Base-by-base conservation (phyloP, 2,329 filamentous ascomycete species). In the Diaporthe velutina region DNA sequence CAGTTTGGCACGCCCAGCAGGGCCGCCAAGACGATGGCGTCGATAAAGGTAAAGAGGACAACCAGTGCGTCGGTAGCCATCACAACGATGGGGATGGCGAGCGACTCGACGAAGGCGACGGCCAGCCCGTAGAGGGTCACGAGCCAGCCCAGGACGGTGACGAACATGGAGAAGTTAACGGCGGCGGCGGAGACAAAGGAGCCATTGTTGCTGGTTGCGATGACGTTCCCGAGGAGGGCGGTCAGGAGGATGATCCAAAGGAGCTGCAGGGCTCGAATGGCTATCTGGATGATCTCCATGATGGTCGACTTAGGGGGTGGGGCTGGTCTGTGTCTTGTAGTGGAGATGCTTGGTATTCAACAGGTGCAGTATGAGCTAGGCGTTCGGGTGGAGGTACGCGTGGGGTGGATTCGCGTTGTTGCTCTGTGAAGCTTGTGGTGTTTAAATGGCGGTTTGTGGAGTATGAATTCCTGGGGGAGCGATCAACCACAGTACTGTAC, bases 1-100 rank as follows among this genome's bases (percentile, higher is more conserved):
- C 94, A 96, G 87, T 93, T 92, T 81, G 92, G 90, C 9, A 89
- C 90, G n/a, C 85, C 83, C 12, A 96, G 88, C 83, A 92, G 92
- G 33, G 93, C 92, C 6, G 94, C 90, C 55, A 94, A 87, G 13
- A 94, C 93, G 75, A 96, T 87, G 76, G 89, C 93, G 73, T 86
- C 89, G 82, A 94, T 92, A 80, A 95, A 91, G 78, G 90, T 92
- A 86, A 96, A 93, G 72, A 95, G 82, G 3, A 89, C 86, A 71
- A 91, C 90, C 42, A 91, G 79, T 17, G 80, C 85, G 83, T 95
- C 93, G 66, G 93, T 82, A 19, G 83, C 85, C 45, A 92, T 81
- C 73, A 90, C 83, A 67, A 90, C 82, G 22, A 91, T 80, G 38
- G 89, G 88, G 67, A 90, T 82, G 76, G 85, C 84, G 74, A 91